Base-by-base conservation (phyloP, 169 alveolate genomes). In the Cytauxzoon felis region DNA sequence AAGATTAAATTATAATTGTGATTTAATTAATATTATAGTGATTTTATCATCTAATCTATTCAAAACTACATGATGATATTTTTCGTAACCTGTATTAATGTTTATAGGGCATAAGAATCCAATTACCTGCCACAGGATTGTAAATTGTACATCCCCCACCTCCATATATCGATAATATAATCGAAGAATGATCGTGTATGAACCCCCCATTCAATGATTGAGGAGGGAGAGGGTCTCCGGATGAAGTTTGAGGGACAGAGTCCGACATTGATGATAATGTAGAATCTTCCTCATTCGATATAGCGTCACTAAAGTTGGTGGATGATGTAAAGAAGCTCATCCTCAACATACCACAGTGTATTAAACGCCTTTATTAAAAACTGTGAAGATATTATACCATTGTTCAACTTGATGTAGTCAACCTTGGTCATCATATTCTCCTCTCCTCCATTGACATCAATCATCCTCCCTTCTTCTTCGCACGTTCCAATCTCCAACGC, bases 301-400 rank as follows among this genome's bases (percentile, higher is more conserved):
- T 43, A 23, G 61, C 57, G 49, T 36, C 9, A 21, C 26, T 7
- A 49, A 26, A 18, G 11, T n/a, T 9, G 3, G 18, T 4, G 13
- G 0, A 27, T 11, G 40, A 19, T 21, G 8, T 29, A 5, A n/a
- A 13, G 8, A n/a, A n/a, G n/a, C n/a, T n/a, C n/a, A n/a, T n/a
- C n/a, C n/a, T n/a, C n/a, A n/a, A 38, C 65, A 49, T 50, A 71
- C 82, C 82, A 71, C 3, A 69, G 57, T 1, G 42, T 29, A 26
- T 11, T 66, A 26, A 71, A 71, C 43, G 63, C 48, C 2, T 29
- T 59, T 32, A 43, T 61, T 24, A 62, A 3, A 21, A 16, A n/a
- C 30, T 71, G 78, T 0, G 69, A 18, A 1, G 82, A 33, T 2
- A 33, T 49, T 16, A 54, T 54, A n/a, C 65, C 65, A 19, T 54